Conservation (phyloP, 345 rosid genomes). For the Syzygium grande region DNA sequence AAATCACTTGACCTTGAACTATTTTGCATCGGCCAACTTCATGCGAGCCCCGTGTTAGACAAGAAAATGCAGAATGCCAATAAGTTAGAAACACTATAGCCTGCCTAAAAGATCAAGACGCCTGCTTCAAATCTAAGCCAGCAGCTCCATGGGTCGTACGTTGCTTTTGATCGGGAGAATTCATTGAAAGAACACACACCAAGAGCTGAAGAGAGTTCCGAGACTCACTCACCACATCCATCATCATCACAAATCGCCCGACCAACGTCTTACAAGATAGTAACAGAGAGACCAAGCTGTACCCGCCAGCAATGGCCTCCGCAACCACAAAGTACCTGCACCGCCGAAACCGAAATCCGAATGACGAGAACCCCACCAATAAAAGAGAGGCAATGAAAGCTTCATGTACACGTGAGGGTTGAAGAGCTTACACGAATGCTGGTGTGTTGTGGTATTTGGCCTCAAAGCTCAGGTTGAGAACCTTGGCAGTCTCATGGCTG, state of each 20-base stretch:
- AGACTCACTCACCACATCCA: constrained; percentile 27
- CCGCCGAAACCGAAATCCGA: neutral
- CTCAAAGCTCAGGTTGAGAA: constrained; percentile 43
- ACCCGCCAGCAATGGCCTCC: constrained; percentile 39
- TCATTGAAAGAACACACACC: neutral
- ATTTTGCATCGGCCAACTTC: neutral
- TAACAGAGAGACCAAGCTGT: constrained; percentile 18
- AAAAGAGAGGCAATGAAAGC: neutral
- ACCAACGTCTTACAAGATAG: constrained; percentile 13
- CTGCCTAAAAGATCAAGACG: neutral
- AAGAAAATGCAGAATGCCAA: neutral
- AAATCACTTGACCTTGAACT: neutral
- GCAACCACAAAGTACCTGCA: constrained; percentile 41
- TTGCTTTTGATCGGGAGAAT: neutral
- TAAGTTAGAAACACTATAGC: neutral
- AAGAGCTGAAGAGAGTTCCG: neutral
- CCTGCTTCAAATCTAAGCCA: neutral
- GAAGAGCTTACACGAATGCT: constrained; percentile 29
- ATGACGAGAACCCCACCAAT: neutral
- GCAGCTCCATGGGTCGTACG: neutral
- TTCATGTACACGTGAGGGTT: neutral
- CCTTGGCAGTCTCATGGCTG: constrained; percentile 32
- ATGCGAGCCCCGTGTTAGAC: neutral
- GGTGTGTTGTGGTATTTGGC: constrained; percentile 42
- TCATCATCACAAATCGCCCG: constrained; percentile 20